Evolutionary conservation across 1,284 basidiomycete genomes (phyloP), one percentile per base, ranked within the genome.

Genomic region (Trichosporon ovoides): DNA sequence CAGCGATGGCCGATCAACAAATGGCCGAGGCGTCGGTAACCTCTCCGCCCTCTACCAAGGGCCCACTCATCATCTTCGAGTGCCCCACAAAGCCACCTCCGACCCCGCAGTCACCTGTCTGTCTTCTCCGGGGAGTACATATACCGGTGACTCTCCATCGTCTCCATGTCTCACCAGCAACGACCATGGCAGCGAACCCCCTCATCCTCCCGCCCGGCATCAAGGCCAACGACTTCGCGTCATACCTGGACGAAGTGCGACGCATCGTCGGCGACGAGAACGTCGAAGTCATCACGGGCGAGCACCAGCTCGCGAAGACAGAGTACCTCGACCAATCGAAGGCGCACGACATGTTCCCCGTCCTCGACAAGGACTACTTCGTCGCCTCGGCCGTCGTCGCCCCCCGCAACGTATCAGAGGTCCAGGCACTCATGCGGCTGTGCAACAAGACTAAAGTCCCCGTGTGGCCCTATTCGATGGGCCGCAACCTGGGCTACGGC

Each of bases 341-440:
- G 52, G 56, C 53, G 35, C 56, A 58, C 52, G 56, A 58, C 56
- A 58, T 58, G 56, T 53, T 53, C 46, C 24, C 20, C 16, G 52
- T 58, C 24, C 35, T 53, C 20, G 56, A 58, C 56, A 58, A 58
- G 56, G 56, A 58, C 46, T 58, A 58, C 56, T 58, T 58, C 19
- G 36, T 58, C 6, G 28, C 56, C 19, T 58, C 56, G 14, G 56
- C 56, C 19, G 52, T 53, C 18, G 56, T 58, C 7, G 36, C 52
- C 2, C 56, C 56, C 1, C 56, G 56, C 24, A 53, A 33, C 10
- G 56, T 58, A 6, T 24, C 34, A 7, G 57, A 58, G 5, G 43
- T 58, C 6, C 57, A 58, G 53, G 52, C 46, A 0, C 36, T 58
- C 14, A 54, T 58, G 52, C 46, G 46, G 11, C 36, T 58, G 4